These are phyloP conservation scores for Lichtheimia corymbifera DNA, from an alignment of 371 early-diverging fungal genomes.

Conservation along the genomic window DNA sequence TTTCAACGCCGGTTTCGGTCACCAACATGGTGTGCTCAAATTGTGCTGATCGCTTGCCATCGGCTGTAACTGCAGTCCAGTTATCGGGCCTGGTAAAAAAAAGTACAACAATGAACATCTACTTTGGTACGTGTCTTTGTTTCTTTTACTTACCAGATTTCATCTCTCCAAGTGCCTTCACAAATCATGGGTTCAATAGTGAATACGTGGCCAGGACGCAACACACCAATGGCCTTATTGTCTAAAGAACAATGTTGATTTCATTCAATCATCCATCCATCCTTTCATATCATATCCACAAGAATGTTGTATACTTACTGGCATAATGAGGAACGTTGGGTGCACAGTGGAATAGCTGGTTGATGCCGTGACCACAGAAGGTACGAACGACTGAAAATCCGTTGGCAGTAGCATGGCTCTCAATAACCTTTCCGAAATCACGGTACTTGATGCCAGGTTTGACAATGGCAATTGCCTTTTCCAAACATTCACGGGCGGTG, in stretches of 20 bases:
- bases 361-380: conserved; percentile 95
- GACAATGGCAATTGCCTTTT: conserved; percentile 83
- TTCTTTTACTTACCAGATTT: conserved; percentile 46
- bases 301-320: conserved; percentile 44
- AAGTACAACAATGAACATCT: neutral
- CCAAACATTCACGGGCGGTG: conserved; percentile 80
- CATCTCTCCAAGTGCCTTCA: conserved; percentile 72
- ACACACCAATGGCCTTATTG: conserved; percentile 93
- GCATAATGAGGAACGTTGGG: conserved; percentile 96
- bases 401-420: conserved; percentile 79
- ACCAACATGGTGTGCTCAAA: conserved; percentile 98
- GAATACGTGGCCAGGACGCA: conserved; percentile 92
- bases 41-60: conserved; percentile 97
- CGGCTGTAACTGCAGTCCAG: conserved; percentile 91
- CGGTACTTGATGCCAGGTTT: conserved; percentile 93
- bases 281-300: neutral
- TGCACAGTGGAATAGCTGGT: conserved; percentile 85
- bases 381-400: conserved; percentile 93
- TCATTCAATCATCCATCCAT: neutral
- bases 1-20: conserved; percentile 91
- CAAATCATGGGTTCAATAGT: conserved; percentile 99
- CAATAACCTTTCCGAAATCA: conserved; percentile 91
- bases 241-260: conserved; percentile 29
- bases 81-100: conserved; percentile 68
- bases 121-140: neutral